Evolutionary conservation across 495 filamentous ascomycete genomes (phyloP), one percentile per base, ranked within the genome.

Genomic region (Annulohypoxylon nitens): DNA sequence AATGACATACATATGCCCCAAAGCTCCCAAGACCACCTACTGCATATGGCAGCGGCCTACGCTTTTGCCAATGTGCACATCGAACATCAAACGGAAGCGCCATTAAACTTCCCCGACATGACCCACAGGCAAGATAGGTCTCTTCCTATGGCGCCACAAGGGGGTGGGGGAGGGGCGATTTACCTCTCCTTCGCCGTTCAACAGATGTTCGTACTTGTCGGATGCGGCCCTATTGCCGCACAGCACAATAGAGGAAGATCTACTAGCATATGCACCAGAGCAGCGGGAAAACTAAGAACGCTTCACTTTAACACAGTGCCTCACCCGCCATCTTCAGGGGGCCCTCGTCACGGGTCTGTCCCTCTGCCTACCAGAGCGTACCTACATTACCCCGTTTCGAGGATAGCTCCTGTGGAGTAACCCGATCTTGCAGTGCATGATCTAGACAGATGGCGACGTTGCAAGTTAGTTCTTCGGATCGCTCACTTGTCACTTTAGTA

Each of bases 381-480:
- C 45, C 61, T 53, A 39, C 23, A 33, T 47, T 64, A 26, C 48
- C 20, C 14, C 16, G 20, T 53, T 43, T 34, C 11, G 48, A 65
- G 36, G 43, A 69, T 66, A 67, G 73, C 73, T 74, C 70, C 67
- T 74, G 75, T 76, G 53, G 77, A 74, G 77, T 77, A 79, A 79
- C 75, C 43, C 60, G 77, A 77, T 79, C 75, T 79, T 76, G 75
- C 77, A 79, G 77, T 60, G 67, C 70, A 66, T 64, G 71, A 79
- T 79, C 75, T 75, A 54, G 62, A 72, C 59, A 73, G 66, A 76
- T 75, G 64, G 63, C 36, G 63, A 70, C 36, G 43, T 68, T 60
- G 18, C 11, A 54, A 54, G 64, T 55, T 26, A 53, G 63, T 64
- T 64, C 51, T 53, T 36, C 26, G 30, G 72, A 75, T 75, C 72